Percentiles rank a stretch among this genome's conserved stretches.
Conservation (phyloP, 352 stramenopile species). For the Pythium utonaiense region DNA sequence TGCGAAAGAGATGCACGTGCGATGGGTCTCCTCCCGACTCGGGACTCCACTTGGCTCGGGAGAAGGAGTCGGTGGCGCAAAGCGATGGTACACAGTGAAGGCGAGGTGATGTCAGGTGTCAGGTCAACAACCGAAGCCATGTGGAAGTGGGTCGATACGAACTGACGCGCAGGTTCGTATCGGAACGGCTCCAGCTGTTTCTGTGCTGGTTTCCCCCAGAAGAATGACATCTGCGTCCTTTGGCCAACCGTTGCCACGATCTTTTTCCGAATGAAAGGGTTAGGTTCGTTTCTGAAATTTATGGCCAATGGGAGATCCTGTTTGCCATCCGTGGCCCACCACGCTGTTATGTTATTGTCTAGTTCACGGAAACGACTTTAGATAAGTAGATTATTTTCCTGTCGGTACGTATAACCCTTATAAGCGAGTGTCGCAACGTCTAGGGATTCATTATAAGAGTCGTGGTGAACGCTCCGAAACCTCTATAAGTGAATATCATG, state of each 20-base stretch:
- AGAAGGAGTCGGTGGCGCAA: background rate
- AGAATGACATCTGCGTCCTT: conserved; percentile 1
- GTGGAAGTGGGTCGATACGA: background rate
- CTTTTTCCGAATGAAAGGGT: background rate
- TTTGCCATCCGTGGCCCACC: background rate
- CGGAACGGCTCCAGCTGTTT: too few species aligned
- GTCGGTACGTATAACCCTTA: too few species aligned
- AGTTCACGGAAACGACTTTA: background rate
- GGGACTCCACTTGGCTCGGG: background rate
- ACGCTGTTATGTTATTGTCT: background rate
- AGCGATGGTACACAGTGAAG: background rate
- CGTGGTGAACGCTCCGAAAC: too few species aligned
- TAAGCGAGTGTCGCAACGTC: too few species aligned
- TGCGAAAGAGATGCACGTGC: conserved; percentile 24
- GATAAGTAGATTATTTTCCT: too few species aligned
- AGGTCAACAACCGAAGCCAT: background rate
- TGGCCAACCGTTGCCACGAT: conserved; percentile 3
- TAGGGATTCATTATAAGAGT: too few species aligned
- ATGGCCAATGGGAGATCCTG: background rate
- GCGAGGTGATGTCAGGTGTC: background rate
- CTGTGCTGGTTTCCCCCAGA: background rate
- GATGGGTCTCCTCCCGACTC: too few species aligned
- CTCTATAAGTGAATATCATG: background rate
- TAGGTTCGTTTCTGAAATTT: background rate
- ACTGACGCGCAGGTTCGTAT: background rate